Evolutionary conservation across 129 eudicot genomes (phyloP).

Genomic region (Kitagawia praeruptora): DNA sequence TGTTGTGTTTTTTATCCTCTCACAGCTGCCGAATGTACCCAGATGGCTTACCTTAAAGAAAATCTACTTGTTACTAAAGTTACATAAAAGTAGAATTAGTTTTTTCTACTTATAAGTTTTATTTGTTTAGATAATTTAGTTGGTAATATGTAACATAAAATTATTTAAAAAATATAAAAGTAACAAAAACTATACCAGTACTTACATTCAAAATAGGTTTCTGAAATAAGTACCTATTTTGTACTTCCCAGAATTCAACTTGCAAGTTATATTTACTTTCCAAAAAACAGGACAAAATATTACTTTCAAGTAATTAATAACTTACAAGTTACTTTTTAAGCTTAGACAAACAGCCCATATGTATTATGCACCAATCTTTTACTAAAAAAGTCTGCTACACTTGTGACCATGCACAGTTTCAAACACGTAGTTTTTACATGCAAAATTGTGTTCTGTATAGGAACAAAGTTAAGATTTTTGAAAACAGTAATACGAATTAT

Average conservation of each 20-base stretch:
- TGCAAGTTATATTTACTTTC: neutral
- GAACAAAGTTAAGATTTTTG: neutral
- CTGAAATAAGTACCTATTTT: no score
- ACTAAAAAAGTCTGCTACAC: neutral
- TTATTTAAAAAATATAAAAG: no score
- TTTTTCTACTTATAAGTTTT: no score
- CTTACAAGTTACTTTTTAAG: neutral
- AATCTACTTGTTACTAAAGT: no score
- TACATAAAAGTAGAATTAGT: no score
- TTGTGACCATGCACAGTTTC: neutral
- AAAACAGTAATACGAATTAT: neutral
- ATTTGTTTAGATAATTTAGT: no score
- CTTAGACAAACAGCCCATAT: neutral
- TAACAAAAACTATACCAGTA: no score
- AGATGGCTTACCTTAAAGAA: no score
- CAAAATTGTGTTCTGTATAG: neutral
- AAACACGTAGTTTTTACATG: neutral
- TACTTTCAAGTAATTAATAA: neutral
- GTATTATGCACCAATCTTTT: neutral
- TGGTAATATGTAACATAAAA: no score
- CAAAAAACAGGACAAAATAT: neutral
- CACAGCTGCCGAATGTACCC: no score
- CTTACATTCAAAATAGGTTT: no score
- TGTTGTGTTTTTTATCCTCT: no score
- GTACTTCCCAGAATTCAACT: neutral